Conservation (phyloP, 78 protist species). For the Monocercomonoides exilis region DNA sequence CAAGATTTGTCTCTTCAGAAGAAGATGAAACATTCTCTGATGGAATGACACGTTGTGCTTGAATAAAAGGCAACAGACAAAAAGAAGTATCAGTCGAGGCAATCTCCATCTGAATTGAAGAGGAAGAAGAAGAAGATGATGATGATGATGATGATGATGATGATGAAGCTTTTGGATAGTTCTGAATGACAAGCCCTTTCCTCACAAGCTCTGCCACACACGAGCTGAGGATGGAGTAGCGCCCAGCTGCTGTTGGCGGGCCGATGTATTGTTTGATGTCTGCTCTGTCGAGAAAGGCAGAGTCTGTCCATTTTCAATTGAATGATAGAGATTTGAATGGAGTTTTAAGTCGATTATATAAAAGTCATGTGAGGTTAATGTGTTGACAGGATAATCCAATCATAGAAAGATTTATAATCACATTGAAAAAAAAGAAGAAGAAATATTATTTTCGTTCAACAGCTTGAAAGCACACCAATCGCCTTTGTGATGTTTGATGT, state of each 20-base stretch:
- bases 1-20: neutral
- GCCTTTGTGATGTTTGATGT: constrained; percentile 82
- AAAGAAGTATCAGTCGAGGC: no score
- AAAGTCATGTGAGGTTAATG: neutral
- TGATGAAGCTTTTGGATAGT: neutral
- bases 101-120: no score
- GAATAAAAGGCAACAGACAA: neutral
- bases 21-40: neutral
- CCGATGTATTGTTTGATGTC: constrained; percentile 80
- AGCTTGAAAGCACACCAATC: constrained; percentile 14
- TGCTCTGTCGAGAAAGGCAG: constrained; percentile 88
- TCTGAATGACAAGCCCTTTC: constrained; percentile 32
- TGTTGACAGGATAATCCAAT: neutral
- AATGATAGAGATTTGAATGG: neutral
- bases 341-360: no score
- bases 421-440: neutral
- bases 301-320: neutral
- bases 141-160: neutral
- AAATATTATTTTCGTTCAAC: neutral
- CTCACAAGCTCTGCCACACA: constrained; percentile 49
- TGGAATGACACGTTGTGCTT: neutral
- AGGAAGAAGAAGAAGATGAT: neutral
- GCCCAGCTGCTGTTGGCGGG: constrained; percentile 53
- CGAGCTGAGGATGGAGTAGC: constrained; percentile 48
- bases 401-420: neutral